These are phyloP conservation scores for Cadophora sp. DNA, from an alignment of 2,329 filamentous ascomycete genomes.

Conservation along the genomic window DNA sequence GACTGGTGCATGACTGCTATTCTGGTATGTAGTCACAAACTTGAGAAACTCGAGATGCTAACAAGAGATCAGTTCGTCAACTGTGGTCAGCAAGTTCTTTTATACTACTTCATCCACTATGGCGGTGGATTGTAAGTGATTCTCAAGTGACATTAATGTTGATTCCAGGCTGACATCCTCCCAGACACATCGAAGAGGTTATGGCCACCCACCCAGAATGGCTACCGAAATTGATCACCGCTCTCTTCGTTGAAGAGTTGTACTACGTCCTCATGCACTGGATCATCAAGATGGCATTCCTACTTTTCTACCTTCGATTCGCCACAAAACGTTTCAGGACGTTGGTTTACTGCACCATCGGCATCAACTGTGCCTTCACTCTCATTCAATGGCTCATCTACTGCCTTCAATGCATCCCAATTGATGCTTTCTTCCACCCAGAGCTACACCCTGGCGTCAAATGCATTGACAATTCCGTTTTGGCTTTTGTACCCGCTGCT, in stretches of 20 bases:
- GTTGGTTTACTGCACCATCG: conserved; percentile 41
- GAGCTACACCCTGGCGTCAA: conserved; percentile 38
- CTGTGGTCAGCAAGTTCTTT: conserved; percentile 27
- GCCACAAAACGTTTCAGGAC: conserved; percentile 38
- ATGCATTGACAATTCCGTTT: conserved; percentile 35
- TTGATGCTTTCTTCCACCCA: conserved; percentile 43
- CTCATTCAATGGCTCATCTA: conserved; percentile 43
- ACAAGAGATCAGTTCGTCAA: conserved; percentile 29
- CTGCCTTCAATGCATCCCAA: conserved; percentile 44
- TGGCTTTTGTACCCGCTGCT: conserved; percentile 29
- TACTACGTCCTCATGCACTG: conserved; percentile 45
- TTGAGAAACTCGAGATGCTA: background rate
- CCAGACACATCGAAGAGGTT: background rate
- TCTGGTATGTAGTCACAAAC: conserved; percentile 10
- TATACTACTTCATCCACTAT: conserved; percentile 29
- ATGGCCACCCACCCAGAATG: conserved; percentile 24
- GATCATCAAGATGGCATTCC: conserved; percentile 45
- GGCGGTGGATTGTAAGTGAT: conserved; percentile 25
- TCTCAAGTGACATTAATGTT: no score
- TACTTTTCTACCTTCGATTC: conserved; percentile 46
- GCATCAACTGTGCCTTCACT: conserved; percentile 40
- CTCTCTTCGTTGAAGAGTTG: conserved; percentile 45
- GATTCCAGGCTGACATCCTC: background rate
- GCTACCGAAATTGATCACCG: conserved; percentile 27
- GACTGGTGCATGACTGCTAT: conserved; percentile 31